Base-by-base conservation (phyloP, 805 yeast species). In the Pachysolen tannophilus region DNA sequence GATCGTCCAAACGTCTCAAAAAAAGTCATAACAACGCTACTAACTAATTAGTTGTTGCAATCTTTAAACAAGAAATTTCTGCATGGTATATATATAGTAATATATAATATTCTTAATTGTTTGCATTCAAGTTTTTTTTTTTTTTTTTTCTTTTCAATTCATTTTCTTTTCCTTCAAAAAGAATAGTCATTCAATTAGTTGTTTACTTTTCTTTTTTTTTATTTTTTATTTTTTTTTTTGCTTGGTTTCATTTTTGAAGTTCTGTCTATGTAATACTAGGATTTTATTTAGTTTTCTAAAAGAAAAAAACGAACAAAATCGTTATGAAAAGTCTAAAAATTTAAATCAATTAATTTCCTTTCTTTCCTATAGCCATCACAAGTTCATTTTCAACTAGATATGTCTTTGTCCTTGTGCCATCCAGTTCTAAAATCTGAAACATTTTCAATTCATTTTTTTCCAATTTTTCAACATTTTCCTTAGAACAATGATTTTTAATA, bases 401-500 rank as follows among this genome's bases (percentile, higher is more conserved):
- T 13, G 7, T 23, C 6, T 11, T 24, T 8, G 4, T 10, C 5
- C 11, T 30, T 8, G 15, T 16, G 21, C 24, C 29, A 11, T 18
- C 9, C 8, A 8, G 8, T 7, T 32, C 29, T 3, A 18, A n/a
- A 5, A 19, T 29, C 6, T 11, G 15, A 17, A 11, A 23, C 8
- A 10, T 25, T n/a, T 10, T 15, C 8, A 32, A 32, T 20, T 32
- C 29, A 7, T 24, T 24, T 10, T 17, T 10, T 15, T 4, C 15
- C 8, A 20, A 19, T 18, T n/a, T 18, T 15, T 25, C 24, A 10
- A 23, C 13, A 8, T 14, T 14, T 5, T 25, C 16, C 2, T 7
- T 16, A 5, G 29, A 17, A n/a, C 34, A 32, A 26, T 32, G 34
- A 13, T 32, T 32, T n/a, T 26, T 32, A 10, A 32, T 25, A 19